Evolutionary conservation across 78 protist species (phyloP).

Genomic region (Speleostelium caveatum): DNA sequence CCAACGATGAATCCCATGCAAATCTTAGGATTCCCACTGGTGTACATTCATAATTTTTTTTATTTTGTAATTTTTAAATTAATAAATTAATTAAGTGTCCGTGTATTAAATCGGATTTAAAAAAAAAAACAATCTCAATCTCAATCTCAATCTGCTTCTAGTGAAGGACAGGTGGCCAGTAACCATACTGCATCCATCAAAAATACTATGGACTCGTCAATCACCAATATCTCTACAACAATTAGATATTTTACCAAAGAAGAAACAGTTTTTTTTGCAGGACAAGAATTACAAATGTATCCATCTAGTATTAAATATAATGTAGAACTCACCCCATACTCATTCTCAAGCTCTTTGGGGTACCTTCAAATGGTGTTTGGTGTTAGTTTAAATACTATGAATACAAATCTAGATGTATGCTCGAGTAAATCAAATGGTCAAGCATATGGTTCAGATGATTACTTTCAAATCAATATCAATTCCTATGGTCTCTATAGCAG

Average conservation of each 20-base stretch:
- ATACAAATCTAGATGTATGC: neutral
- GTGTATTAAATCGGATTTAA: too few relatives aligned
- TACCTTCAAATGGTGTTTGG: slow-evolving; percentile 24
- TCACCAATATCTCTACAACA: slow-evolving; percentile 1
- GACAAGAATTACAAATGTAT: neutral
- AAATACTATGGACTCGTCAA: slow-evolving; percentile 10
- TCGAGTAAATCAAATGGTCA: neutral
- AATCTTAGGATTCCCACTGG: neutral
- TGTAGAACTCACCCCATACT: neutral
- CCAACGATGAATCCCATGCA: too few relatives aligned
- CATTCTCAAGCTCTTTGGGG: neutral
- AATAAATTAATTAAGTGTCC: too few relatives aligned
- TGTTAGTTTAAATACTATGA: neutral
- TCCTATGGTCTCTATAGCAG: slow-evolving; percentile 5
- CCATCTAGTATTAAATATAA: slow-evolving; percentile 30
- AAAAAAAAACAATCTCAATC: too few relatives aligned
- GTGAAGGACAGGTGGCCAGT: neutral
- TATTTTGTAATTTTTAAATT: too few relatives aligned
- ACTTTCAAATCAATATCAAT: slow-evolving; percentile 6
- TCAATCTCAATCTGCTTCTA: too few relatives aligned
- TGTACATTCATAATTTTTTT: neutral
- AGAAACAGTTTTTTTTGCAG: neutral
- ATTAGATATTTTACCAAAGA: slow-evolving; percentile 4
- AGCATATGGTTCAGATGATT: neutral
- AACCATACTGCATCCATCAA: neutral